phyloP scores from a whole-genome alignment of 1,284 basidiomycete genomes.

The Boletus smithii region DNA sequence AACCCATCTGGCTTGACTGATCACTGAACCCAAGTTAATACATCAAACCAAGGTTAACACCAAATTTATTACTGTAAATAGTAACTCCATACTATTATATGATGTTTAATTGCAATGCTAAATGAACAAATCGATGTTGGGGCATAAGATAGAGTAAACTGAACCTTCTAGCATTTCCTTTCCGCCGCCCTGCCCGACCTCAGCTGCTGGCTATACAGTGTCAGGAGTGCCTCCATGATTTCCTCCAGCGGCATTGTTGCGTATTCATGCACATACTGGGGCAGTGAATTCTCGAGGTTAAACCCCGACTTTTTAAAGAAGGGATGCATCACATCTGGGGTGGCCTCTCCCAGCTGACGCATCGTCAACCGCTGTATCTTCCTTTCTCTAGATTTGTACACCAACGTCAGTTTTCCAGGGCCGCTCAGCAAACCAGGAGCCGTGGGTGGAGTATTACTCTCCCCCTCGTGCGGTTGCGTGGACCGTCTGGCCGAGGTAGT shows the following conservation, averaged over 20 bases:
- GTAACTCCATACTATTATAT: neutral
- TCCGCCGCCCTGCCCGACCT: constrained; percentile 19
- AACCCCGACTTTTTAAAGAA: constrained; percentile 83
- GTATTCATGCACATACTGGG: constrained; percentile 84
- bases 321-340: constrained; percentile 83
- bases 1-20: neutral
- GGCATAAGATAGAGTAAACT: neutral
- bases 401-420: constrained; percentile 34
- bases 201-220: constrained; percentile 78
- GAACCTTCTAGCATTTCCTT: constrained; percentile 2
- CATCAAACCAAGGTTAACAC: neutral
- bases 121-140: too few relatives aligned
- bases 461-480: constrained; percentile 19
- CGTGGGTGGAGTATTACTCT: neutral
- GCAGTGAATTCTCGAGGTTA: constrained; percentile 75
- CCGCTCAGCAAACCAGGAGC: neutral
- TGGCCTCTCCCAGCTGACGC: constrained; percentile 82
- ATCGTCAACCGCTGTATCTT: constrained; percentile 74
- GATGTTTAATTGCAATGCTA: too few relatives aligned
- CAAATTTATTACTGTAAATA: too few relatives aligned
- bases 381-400: constrained; percentile 52
- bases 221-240: constrained; percentile 79
- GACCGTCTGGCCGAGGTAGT: constrained; percentile 10
- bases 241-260: constrained; percentile 80
- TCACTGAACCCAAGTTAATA: neutral